Base-by-base conservation (phyloP, 768 basidiomycete species). In the Aureoboletus auriporus region DNA sequence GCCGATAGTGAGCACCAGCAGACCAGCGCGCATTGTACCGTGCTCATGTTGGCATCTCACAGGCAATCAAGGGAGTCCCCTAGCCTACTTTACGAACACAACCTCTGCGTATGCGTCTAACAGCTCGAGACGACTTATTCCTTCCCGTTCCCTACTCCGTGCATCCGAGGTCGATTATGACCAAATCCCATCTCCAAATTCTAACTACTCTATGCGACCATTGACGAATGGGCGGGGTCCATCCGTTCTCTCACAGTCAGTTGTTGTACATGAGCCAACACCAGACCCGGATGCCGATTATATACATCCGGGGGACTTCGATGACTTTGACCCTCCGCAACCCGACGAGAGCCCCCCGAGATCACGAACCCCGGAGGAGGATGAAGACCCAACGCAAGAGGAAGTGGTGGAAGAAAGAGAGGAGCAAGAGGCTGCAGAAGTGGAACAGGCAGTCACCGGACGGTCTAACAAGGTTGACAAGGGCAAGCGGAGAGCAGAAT, bases 91-190 rank as follows among this genome's bases (percentile, higher is more conserved):
- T 53, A 67, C 65, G 0, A 65, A 65, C 47, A 37, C 66, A 6
- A 54, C 52, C 40, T 61, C 71, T 43, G 66, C 71, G 1, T 66
- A 70, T 35, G 72, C 77, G 0, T 75, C 78, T 2, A 62, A 56
- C 31, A 66, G 47, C 39, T 53, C 56, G 5, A 57, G 69, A 33
- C 70, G 75, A 28, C 64, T 65, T 7, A 60, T 67, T 27, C 69
- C 71, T 5, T 71, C 74, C 17, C 75, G 80, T 4, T 69, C 75
- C n/a, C 64, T 78, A 34, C 60, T 70, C 49, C 80, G 79, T 7
- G 71, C 71, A 1, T 77, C 81, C 13, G 74, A 74, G n/a, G 60
- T 82, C 14, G 75, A 82, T 56, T 86, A 80, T 55, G 83, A 85
- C 63, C 63, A 73, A 40, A 71, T 84, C 1, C 84, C 84, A 1